These are phyloP conservation scores for Diplodia mutila DNA, from an alignment of 2,329 filamentous ascomycete genomes.

Conservation along the genomic window DNA sequence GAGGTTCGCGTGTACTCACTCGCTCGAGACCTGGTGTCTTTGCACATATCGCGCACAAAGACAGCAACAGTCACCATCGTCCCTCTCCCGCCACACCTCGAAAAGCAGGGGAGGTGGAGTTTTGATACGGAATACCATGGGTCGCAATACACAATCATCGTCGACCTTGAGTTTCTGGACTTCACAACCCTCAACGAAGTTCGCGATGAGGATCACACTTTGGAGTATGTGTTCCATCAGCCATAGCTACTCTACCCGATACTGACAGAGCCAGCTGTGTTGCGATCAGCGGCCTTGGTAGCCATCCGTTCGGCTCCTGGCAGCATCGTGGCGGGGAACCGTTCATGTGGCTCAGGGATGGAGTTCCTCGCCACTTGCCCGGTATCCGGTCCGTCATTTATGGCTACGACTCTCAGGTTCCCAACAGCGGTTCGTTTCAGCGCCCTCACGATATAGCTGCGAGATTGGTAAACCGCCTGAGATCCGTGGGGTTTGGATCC, in stretches of 20 bases:
- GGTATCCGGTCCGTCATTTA: not conserved
- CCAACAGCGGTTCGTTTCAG: not conserved
- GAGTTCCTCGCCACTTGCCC: not conserved
- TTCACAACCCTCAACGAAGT: not conserved
- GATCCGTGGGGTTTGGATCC: not conserved
- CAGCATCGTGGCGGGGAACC: not conserved
- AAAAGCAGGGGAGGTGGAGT: not conserved
- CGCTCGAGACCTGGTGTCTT: not conserved
- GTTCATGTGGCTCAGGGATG: constrained; percentile 3
- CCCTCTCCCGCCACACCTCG: not conserved
- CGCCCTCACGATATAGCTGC: not conserved
- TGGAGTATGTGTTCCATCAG: not conserved
- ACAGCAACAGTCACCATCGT: not conserved
- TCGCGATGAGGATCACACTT: not conserved
- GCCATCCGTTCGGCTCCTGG: constrained; percentile 11
- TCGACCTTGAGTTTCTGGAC: not conserved
- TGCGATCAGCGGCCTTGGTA: not conserved
- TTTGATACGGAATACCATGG: not conserved
- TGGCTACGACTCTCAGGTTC: not conserved
- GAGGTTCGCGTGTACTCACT: not conserved
- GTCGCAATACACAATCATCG: not conserved
- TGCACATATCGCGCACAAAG: not conserved
- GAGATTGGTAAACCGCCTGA: not conserved
- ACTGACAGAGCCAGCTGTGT: not conserved
- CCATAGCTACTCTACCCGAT: accelerated